Evolutionary conservation across 208 protist species (phyloP).

Genomic region (Baffinella frigidus): DNA sequence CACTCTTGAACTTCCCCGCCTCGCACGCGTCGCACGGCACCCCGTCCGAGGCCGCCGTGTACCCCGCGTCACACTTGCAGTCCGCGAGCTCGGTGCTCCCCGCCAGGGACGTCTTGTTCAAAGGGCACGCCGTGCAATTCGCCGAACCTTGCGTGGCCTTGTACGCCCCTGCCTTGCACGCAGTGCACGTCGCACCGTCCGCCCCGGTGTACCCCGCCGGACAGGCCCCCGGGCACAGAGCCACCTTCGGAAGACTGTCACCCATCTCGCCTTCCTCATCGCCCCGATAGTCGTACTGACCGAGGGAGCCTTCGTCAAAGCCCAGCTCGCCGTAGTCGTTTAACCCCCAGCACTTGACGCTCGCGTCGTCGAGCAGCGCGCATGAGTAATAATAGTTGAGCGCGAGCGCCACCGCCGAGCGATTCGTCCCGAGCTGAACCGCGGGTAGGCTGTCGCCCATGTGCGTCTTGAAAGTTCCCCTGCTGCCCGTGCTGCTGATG

Average conservation of each 20-base stretch:
- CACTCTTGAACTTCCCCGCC: neutral
- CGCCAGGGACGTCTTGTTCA: neutral
- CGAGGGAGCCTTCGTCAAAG: neutral
- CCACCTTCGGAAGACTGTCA: neutral
- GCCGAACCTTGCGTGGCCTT: neutral
- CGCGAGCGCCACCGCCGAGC: neutral
- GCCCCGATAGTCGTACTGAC: neutral
- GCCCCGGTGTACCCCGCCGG: neutral
- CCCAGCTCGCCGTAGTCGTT: neutral
- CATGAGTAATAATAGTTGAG: neutral
- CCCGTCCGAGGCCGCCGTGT: neutral
- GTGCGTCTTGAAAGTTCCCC: neutral
- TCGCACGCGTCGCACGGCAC: neutral
- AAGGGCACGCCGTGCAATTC: neutral
- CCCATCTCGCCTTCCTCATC: neutral
- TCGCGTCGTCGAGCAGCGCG: neutral
- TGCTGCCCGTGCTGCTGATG: neutral
- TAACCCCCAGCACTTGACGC: neutral
- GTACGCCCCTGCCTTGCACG: constrained; percentile 4
- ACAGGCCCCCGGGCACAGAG: neutral
- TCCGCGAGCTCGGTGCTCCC: neutral
- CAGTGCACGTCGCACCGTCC: neutral
- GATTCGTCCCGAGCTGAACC: neutral
- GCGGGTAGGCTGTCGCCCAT: neutral
- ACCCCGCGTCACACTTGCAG: neutral